Evolutionary conservation across 371 early-diverging fungal genomes (phyloP), one percentile per base, ranked within the genome.

Genomic region (Apophysomyces ossiformis): DNA sequence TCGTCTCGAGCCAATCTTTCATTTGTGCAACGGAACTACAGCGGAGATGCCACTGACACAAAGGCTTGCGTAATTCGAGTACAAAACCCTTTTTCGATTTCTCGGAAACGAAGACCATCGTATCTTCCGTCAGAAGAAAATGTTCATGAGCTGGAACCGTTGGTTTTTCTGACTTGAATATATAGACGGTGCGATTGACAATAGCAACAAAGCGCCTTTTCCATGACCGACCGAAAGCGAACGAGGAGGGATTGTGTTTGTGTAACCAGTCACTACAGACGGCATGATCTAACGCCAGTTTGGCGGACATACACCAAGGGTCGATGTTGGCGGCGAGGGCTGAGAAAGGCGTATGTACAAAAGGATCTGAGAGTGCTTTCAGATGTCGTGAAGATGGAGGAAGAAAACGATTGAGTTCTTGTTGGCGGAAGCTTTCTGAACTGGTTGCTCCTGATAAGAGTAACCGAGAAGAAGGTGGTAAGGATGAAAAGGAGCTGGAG

Each of bases 41-140:
- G 35, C 79, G 74, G 46, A 77, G 70, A 69, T 69, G 72, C 81
- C 81, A 81, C 54, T 69, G 73, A 39, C 60, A 73, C 18, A 72
- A 61, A 4, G 82, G 79, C 41, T 82, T 82, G 45, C 78, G 68
- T 38, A 82, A 41, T 64, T 82, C 82, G 16, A 82, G 68, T 15
- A 77, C 77, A 58, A 64, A 79, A 0, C 73, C 69, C 39, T 75
- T 77, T 63, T 77, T 75, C 46, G 79, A 82, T 39, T 77, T 78
- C 70, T 82, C 82, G 1, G 79, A 73, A 4, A 79, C 76, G 67
- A 82, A 82, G 1, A 79, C 76, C 64, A 75, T 71, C 1, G 82
- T 82, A 44, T 82, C 79, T 16, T 72, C 70, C 2, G 82, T 77
- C 21, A 82, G 58, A 9, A 71, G 39, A 66, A 82, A 79, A 26